phyloP scores from a whole-genome alignment of 2,329 filamentous ascomycete genomes.

The Aaosphaeria arxii region DNA sequence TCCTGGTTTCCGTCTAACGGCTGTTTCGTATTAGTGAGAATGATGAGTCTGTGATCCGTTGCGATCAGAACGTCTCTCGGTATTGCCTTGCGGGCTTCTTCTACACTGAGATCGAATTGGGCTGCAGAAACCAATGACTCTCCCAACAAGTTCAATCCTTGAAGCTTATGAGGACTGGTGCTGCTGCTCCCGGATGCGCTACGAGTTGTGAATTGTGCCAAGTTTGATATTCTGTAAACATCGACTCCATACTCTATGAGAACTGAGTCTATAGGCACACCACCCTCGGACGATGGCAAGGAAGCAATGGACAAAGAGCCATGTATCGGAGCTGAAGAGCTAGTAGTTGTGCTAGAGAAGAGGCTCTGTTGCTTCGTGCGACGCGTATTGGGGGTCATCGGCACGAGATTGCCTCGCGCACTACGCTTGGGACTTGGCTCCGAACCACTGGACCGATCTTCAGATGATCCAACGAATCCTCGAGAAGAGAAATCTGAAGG shows the following conservation, averaged over 20 bases:
- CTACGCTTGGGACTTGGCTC: slow-evolving; percentile 31
- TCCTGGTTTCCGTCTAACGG: slow-evolving; percentile 27
- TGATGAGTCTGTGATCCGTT: slow-evolving; percentile 44
- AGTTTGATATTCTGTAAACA: slow-evolving; percentile 44
- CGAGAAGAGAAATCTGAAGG: slow-evolving; percentile 33
- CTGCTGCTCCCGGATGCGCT: slow-evolving; percentile 30
- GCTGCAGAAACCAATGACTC: slow-evolving; percentile 44
- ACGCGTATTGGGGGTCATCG: slow-evolving; percentile 52
- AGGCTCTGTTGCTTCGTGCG: slow-evolving; percentile 44
- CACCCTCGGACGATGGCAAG: slow-evolving; percentile 24
- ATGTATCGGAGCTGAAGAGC: slow-evolving; percentile 25
- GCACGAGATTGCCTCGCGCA: slow-evolving; percentile 39
- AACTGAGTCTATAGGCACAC: slow-evolving; percentile 42
- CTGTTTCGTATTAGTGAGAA: slow-evolving; percentile 35
- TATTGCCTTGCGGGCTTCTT: slow-evolving; percentile 42
- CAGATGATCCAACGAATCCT: slow-evolving; percentile 33
- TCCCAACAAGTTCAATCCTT: slow-evolving; percentile 40
- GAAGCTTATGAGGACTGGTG: slow-evolving; percentile 40
- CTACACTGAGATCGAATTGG: slow-evolving; percentile 40
- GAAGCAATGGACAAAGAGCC: slow-evolving; percentile 45
- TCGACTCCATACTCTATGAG: slow-evolving; percentile 47
- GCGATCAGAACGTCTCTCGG: slow-evolving; percentile 44
- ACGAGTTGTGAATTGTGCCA: slow-evolving; percentile 45
- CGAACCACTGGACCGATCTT: slow-evolving; percentile 11
- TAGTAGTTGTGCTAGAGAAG: slow-evolving; percentile 37